Evolutionary conservation across 345 rosid genomes (phyloP).

Genomic region (Eucalyptus pumila): DNA sequence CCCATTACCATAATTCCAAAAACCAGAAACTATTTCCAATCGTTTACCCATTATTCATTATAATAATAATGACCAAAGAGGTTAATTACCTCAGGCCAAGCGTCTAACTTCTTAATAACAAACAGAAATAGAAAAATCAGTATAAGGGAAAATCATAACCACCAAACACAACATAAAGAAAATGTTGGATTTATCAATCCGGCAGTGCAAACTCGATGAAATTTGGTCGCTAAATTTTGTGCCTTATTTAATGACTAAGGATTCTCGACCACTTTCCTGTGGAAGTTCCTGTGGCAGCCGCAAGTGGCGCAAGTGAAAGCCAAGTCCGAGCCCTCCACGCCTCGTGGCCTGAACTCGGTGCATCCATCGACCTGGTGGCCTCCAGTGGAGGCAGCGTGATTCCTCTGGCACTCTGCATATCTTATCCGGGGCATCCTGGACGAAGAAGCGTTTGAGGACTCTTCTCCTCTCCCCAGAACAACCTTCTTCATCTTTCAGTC

Average conservation of each 20-base stretch:
- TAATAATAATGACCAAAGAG: background rate
- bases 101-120: background rate
- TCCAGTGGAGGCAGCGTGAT: background rate
- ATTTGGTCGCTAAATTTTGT: background rate
- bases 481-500: background rate
- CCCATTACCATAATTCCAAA: background rate
- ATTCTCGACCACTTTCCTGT: background rate
- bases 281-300: constrained; percentile 6
- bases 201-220: background rate
- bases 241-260: background rate
- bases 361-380: background rate
- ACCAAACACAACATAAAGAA: background rate
- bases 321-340: background rate
- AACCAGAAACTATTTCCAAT: background rate
- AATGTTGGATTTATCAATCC: background rate
- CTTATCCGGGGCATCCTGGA: background rate
- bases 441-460: background rate
- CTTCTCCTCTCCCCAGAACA: background rate
- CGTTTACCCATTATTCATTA: background rate
- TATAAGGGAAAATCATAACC: background rate
- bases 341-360: background rate
- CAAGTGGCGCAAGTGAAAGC: background rate
- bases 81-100: background rate
- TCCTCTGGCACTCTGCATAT: constrained; percentile 5
- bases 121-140: background rate